phyloP scores from a whole-genome alignment of 1,284 basidiomycete species.

The Cryptococcus amylolentus region DNA sequence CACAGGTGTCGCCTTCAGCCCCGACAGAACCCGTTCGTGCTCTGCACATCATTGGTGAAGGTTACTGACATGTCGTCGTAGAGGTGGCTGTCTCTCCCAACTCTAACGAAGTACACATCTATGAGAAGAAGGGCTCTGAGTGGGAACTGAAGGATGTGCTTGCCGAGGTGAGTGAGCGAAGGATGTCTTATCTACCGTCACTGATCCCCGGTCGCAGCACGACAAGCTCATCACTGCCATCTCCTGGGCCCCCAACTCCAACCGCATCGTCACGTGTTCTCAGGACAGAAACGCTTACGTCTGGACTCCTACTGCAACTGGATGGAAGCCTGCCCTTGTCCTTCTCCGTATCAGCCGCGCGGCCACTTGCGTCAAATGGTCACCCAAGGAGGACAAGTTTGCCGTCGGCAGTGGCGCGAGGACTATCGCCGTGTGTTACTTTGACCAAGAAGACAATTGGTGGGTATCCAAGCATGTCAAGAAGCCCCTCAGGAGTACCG shows the following conservation, averaged over 20 bases:
- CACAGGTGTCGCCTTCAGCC: conserved; percentile 88
- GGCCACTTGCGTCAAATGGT: conserved; percentile 94
- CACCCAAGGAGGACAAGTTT: conserved; percentile 97
- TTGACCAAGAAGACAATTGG: conserved; percentile 97
- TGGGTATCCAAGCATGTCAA: conserved; percentile 98
- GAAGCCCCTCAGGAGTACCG: conserved; percentile 92
- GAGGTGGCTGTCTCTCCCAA: conserved; percentile 91
- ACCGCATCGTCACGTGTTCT: conserved; percentile 96
- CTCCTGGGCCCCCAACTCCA: conserved; percentile 95
- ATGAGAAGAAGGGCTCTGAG: conserved; percentile 59
- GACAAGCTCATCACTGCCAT: conserved; percentile 98
- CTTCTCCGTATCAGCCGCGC: conserved; percentile 91
- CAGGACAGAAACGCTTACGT: conserved; percentile 99
- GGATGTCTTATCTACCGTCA: not conserved
- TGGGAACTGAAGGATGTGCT: conserved; percentile 80
- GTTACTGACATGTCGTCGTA: conserved; percentile 39
- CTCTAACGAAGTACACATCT: conserved; percentile 83
- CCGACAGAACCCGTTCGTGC: conserved; percentile 69
- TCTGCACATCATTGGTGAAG: not conserved
- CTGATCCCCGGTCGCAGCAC: conserved; percentile 61
- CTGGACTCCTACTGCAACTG: conserved; percentile 78
- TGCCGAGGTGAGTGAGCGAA: conserved; percentile 63
- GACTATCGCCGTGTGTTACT: conserved; percentile 89
- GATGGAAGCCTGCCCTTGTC: conserved; percentile 98
- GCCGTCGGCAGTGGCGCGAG: conserved; percentile 95